Base-by-base conservation (phyloP, 1,284 basidiomycete species). In the Polyporus tsugae region DNA sequence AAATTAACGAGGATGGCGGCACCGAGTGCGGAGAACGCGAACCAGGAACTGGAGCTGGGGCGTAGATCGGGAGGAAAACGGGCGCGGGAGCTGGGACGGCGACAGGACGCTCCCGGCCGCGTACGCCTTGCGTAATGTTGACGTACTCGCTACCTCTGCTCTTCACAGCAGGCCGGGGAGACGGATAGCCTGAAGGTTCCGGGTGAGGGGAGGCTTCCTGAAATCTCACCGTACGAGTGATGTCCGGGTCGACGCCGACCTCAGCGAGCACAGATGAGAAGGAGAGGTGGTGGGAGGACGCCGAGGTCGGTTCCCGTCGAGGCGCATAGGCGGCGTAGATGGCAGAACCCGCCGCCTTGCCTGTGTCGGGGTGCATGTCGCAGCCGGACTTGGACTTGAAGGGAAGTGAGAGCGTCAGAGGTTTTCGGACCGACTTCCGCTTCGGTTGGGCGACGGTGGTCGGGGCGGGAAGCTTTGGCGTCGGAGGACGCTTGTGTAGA, bases 161-260 rank as follows among this genome's bases (percentile, higher is more conserved):
- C 35, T 58, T 58, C 35, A 36, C 55, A 35, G 35, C 33, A n/a
- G 55, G 15, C 10, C 2, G 17, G 7, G 35, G 17, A 35, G 15
- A 1, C 17, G 33, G 35, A 58, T 38, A 58, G 55, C 35, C 55
- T 58, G 55, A 58, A 58, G 55, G 55, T 58, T 58, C 55, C 55
- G 33, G 55, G 55, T 19, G 35, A 58, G 55, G 6, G 55, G 55
- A 58, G 55, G 55, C 55, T 36, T 58, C 55, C 7, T 58, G 35
- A 6, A 58, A 58, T 38, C 55, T 35, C 55, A 58, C 55, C 35
- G 55, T 38, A 38, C 55, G 55, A 15, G 17, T 38, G 35, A 33
- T 38, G 4, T 38, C 55, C 9, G 33, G 29, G 36, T 58, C 55
- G 36, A 58, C 33, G 55, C 55, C 55, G 17, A 58, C 55, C 55